Evolutionary conservation across 208 protist genomes (phyloP).

Genomic region (Leishmania mexicana): DNA sequence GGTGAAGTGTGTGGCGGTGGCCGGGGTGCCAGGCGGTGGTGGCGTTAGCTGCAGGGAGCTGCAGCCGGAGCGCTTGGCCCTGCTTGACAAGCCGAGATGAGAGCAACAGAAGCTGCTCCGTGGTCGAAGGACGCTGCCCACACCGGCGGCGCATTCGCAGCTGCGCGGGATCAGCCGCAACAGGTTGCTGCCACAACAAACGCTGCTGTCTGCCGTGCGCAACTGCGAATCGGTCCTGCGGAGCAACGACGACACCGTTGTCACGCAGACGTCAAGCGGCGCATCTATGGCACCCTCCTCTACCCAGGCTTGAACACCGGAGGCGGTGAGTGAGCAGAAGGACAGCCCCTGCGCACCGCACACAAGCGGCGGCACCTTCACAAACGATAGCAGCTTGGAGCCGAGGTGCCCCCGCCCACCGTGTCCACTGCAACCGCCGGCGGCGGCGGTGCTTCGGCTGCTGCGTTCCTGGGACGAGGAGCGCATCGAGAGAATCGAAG

Average conservation of each 20-base stretch:
- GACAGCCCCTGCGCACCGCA: slow-evolving; percentile 2
- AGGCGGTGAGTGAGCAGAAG: not conserved
- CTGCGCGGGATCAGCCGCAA: not conserved
- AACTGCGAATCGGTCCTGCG: slow-evolving; percentile 11
- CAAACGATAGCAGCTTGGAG: not conserved
- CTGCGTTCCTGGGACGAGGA: slow-evolving; percentile 10
- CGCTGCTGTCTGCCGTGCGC: slow-evolving; percentile 19
- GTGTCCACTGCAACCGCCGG: not conserved
- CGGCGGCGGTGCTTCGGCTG: not conserved
- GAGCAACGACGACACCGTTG: not conserved
- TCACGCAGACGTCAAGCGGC: slow-evolving; percentile 13
- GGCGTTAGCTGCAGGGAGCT: not conserved
- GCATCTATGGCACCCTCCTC: slow-evolving; percentile 19
- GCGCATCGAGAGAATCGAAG: slow-evolving; percentile 7
- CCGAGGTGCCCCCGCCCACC: not conserved
- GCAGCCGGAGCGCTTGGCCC: not conserved
- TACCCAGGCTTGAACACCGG: slow-evolving; percentile 13
- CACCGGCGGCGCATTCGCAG: not conserved
- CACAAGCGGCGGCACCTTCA: not conserved
- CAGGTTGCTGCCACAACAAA: not conserved
- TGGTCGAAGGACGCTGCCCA: not conserved
- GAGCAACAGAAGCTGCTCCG: not conserved
- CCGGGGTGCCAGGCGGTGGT: not conserved
- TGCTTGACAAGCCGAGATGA: not conserved
- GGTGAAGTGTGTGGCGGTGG: not conserved